Evolutionary conservation across 2,329 filamentous ascomycete species (phyloP), one percentile per base, ranked within the genome.

Genomic region (Pestalotiopsis sp.): DNA sequence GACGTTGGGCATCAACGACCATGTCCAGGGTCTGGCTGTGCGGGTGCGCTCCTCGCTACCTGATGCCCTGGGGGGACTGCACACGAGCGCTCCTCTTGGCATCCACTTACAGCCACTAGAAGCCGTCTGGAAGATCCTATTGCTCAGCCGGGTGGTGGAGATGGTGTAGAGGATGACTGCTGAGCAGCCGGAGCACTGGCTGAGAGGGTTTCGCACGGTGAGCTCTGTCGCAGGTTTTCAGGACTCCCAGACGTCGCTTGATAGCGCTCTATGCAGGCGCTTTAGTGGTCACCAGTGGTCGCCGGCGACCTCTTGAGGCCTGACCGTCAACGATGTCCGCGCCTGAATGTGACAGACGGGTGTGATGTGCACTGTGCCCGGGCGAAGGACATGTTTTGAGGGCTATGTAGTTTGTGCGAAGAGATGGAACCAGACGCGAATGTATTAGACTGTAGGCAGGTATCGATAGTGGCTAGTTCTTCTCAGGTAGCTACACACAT

Each of bases 41-140:
- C 45, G 45, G 52, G 66, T 64, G 49, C 45, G 31, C 45, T 27
- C 20, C 38, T 68, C 60, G 67, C 59, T 66, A 68, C 67, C 67
- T 66, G 63, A 68, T 52, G 45, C 20, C 45, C 45, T 52, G 45
- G 45, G 45, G 20, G 45, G 45, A 52, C 58, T 60, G 65, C 68
- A 65, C 68, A 67, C 64, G 68, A 67, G 68, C 65, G 31, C 59
- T 36, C 27, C 25, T 52, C 58, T 52, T 17, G 20, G 64, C 64
- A 69, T 45, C 68, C 68, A 69, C 65, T 67, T 27, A 64, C 56
- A 69, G 68, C 68, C 68, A 67, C 68, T 67, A 36, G 49, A 59
- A 56, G 59, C 23, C 65, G 23, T 67, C 64, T 67, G 38, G 52
- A 25, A 52, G 13, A 25, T 69, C 68, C 59, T 58, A 69, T 69